phyloP scores from a whole-genome alignment of 805 yeast genomes.

The Danielozyma ontarioensis region DNA sequence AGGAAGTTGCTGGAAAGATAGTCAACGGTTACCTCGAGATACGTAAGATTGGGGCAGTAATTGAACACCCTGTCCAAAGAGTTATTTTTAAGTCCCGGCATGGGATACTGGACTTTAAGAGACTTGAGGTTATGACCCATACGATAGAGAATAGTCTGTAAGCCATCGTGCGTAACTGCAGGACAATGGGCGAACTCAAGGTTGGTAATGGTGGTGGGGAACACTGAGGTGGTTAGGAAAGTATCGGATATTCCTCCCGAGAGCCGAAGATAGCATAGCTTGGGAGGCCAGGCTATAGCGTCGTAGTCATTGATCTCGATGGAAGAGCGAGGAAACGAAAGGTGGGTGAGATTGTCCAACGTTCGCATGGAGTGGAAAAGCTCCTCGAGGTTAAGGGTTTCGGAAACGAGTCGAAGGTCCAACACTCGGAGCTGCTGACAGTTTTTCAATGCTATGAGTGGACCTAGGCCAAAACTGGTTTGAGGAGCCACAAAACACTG shows the following conservation, averaged over 20 bases:
- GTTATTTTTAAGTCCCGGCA: slow-evolving; percentile 70
- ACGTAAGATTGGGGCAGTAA: slow-evolving; percentile 68
- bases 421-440: slow-evolving; percentile 61
- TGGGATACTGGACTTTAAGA: slow-evolving; percentile 74
- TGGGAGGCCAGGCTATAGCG: slow-evolving; percentile 70
- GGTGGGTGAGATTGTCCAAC: slow-evolving; percentile 57
- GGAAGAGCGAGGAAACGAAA: slow-evolving; percentile 88
- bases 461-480: slow-evolving; percentile 89
- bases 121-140: slow-evolving; percentile 63
- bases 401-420: slow-evolving; percentile 84
- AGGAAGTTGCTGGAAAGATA: slow-evolving; percentile 50
- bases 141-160: slow-evolving; percentile 54
- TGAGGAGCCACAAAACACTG: slow-evolving; percentile 85
- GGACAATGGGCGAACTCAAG: slow-evolving; percentile 90
- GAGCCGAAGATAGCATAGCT: slow-evolving; percentile 62
- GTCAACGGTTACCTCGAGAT: slow-evolving; percentile 72
- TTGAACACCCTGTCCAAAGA: slow-evolving; percentile 70
- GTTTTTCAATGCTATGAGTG: slow-evolving; percentile 71
- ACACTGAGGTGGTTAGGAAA: slow-evolving; percentile 61
- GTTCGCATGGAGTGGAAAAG: slow-evolving; percentile 69
- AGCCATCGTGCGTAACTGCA: slow-evolving; percentile 56
- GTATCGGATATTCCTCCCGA: slow-evolving; percentile 89
- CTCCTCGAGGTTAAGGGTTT: slow-evolving; percentile 78
- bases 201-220: slow-evolving; percentile 67
- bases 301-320: slow-evolving; percentile 58